Percentiles rank a stretch among this genome's conserved stretches.
Evolutionary conservation across 2,329 filamentous ascomycete genomes (phyloP).

Genomic region (Cadophora gregata): DNA sequence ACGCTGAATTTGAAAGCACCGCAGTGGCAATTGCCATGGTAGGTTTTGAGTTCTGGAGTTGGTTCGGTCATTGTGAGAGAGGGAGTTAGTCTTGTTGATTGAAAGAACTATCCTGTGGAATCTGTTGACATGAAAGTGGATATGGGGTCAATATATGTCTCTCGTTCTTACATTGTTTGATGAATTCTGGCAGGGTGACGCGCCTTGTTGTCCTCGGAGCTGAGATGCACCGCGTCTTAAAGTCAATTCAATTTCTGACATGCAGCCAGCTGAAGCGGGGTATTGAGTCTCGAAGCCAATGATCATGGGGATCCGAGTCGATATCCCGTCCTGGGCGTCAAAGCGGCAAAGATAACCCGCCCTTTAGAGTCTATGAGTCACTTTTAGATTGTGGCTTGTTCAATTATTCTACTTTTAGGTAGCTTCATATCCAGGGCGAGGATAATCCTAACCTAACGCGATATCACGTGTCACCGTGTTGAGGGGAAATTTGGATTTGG

Average conservation of each 20-base stretch:
- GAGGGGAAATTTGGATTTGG: not conserved
- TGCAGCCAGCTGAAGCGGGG: slow-evolving; percentile 8
- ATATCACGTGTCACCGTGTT: slow-evolving; percentile 13
- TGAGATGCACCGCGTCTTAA: not conserved
- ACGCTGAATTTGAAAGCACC: slow-evolving; percentile 58
- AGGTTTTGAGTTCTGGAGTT: slow-evolving; percentile 29
- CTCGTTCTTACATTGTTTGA: too few relatives aligned
- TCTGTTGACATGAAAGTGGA: not conserved
- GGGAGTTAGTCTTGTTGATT: not conserved
- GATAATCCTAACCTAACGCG: not conserved
- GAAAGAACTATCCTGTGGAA: too few relatives aligned
- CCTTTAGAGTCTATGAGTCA: not conserved
- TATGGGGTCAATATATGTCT: not conserved
- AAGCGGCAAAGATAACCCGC: not conserved
- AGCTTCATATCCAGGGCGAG: not conserved
- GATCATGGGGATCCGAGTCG: not conserved
- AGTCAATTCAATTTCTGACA: slow-evolving; percentile 1
- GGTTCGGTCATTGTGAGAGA: not conserved
- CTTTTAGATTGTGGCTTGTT: not conserved
- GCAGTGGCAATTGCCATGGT: slow-evolving; percentile 65
- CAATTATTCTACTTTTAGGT: not conserved
- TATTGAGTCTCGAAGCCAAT: not conserved
- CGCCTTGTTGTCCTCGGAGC: not conserved
- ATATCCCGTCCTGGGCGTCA: not conserved
- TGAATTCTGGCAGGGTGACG: not conserved